Evolutionary conservation across 768 basidiomycete species (phyloP), one percentile per base, ranked within the genome.

Genomic region (Auriscalpium microsporum): DNA sequence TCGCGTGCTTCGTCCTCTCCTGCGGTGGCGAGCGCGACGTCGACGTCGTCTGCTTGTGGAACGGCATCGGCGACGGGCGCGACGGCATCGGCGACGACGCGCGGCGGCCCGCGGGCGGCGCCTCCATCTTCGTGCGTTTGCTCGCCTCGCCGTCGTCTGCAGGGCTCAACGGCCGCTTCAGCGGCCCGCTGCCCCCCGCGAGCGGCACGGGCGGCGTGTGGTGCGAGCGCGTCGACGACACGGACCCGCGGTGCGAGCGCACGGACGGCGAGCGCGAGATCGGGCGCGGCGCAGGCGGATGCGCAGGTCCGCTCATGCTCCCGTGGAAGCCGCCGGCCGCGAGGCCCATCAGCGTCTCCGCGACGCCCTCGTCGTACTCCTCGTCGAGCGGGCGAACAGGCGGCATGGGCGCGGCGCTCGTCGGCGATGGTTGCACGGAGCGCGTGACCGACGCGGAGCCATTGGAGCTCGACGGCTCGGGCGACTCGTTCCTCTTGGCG

Each of bases 311-410:
- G 16, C 35, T 42, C 10, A 19, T 53, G 14, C 21, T 40, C n/a
- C 58, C 56, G 53, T 60, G 44, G 50, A 54, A 23, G 47, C 67
- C 64, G 53, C 64, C 65, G 35, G 60, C 56, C 34, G 63, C 59
- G 48, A 96, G 75, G 2, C 78, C 82, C 69, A 96, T 89, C 36
- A 96, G 72, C 0, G 89, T 82, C 61, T 92, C 91, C 4, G 90
- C 83, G n/a, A 84, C 88, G 23, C 87, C 89, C 68, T 94, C 94
- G 62, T 98, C 94, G 62, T 96, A 96, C 63, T 96, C 89, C 62
- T 98, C 94, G 64, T 96, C 92, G 16, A 94, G 78, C 1, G 80
- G 72, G 8, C 94, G 78, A 10, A 82, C 74, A 8, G 85, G 83
- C 16, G 82, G 78, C 38, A 80, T 71, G 52, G 82, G 78, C 8